Percentiles rank a stretch among this genome's conserved stretches.
Conservation (phyloP, 1,139 yeast genomes). For the Nakaseomyces uthaithaninus region DNA sequence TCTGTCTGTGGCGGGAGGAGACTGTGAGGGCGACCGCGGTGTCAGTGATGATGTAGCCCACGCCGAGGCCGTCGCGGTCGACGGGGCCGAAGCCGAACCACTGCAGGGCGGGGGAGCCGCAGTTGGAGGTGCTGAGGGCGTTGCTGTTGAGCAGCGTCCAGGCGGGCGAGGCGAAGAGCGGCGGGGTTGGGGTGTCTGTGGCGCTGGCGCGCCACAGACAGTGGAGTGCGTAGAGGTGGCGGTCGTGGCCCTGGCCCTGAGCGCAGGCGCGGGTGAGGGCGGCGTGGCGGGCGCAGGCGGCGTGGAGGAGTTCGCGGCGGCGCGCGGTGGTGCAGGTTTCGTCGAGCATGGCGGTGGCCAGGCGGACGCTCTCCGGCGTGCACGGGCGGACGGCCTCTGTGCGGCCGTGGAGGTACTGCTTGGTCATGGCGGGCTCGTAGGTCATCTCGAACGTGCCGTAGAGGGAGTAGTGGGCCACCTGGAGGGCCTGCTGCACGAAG, state of each 20-base stretch:
- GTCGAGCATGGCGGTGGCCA: slow-evolving; percentile 80
- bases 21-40: slow-evolving; percentile 81
- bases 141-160: slow-evolving; percentile 64
- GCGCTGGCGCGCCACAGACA: slow-evolving; percentile 79
- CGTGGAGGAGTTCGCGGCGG: slow-evolving; percentile 51
- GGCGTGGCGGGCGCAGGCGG: slow-evolving; percentile 66
- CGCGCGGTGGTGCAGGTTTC: slow-evolving; percentile 48
- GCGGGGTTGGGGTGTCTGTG: slow-evolving; percentile 34
- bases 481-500: slow-evolving; percentile 89
- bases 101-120: slow-evolving; percentile 82
- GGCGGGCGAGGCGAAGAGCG: slow-evolving; percentile 36
- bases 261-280: slow-evolving; percentile 61
- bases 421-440: slow-evolving; percentile 95
- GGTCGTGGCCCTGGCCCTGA: slow-evolving; percentile 77
- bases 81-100: slow-evolving; percentile 93
- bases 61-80: slow-evolving; percentile 81
- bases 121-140: slow-evolving; percentile 55
- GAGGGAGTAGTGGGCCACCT: slow-evolving; percentile 83
- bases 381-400: slow-evolving; percentile 89
- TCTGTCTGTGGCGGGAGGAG: slow-evolving; percentile 85
- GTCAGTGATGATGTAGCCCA: slow-evolving; percentile 82
- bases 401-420: slow-evolving; percentile 79
- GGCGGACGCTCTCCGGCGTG: slow-evolving; percentile 66
- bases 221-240: slow-evolving; percentile 79
- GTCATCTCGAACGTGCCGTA: slow-evolving; percentile 91